Conservation (phyloP, 139 green algal genomes). For the Closterium sp. region DNA sequence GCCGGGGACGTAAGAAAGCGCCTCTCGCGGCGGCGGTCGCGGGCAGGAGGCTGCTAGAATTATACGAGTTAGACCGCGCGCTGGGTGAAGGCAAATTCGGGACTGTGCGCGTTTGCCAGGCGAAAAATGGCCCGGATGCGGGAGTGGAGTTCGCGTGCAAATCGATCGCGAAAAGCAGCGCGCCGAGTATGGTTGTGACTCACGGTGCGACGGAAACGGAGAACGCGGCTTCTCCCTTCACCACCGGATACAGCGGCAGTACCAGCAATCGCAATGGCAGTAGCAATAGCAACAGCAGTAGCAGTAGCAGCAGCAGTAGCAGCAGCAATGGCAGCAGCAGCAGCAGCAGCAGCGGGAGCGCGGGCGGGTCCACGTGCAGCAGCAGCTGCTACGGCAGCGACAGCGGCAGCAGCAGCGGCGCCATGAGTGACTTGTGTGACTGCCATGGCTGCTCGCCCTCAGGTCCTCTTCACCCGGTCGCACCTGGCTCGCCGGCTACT, state of each 20-base stretch:
- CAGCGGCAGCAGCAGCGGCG: neutral
- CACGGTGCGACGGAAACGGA: neutral
- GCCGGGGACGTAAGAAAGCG: neutral
- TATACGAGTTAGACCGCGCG: neutral
- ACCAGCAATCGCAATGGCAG: neutral
- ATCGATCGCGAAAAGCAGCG: neutral
- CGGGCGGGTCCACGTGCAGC: neutral
- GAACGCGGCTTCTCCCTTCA: neutral
- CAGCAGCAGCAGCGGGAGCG: neutral
- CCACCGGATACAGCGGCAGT: neutral
- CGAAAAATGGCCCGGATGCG: neutral
- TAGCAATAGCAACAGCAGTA: neutral
- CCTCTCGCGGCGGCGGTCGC: neutral
- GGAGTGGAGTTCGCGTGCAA: neutral
- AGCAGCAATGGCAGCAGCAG: neutral
- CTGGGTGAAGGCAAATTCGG: neutral
- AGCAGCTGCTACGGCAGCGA: neutral
- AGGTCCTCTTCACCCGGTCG: neutral
- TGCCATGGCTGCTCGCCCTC: neutral
- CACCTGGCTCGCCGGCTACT: neutral
- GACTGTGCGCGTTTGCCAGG: neutral
- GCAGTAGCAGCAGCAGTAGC: neutral
- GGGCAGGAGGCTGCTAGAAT: neutral
- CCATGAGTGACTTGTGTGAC: neutral
- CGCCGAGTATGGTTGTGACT: neutral